phyloP scores from a whole-genome alignment of 2,329 filamentous ascomycete genomes.

The Aspergillus puulaauensis region DNA sequence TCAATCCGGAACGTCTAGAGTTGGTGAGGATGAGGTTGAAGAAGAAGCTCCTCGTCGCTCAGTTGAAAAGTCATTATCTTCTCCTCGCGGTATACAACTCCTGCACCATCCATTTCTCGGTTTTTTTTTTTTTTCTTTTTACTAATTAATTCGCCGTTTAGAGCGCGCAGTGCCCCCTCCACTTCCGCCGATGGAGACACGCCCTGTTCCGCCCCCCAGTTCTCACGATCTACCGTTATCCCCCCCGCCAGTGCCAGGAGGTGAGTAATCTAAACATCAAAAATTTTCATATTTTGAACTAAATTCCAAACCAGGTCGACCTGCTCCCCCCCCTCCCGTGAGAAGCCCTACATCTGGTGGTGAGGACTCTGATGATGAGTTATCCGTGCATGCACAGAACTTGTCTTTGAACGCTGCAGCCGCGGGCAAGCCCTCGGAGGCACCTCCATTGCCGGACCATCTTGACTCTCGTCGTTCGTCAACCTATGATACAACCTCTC shows the following conservation, averaged over 20 bases:
- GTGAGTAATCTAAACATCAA: constrained; percentile 48
- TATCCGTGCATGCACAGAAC: constrained; percentile 57
- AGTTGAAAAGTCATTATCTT: constrained; percentile 42
- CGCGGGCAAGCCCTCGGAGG: constrained; percentile 43
- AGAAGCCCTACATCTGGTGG: constrained; percentile 65
- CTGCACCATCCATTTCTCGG: not conserved
- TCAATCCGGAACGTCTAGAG: constrained; percentile 52
- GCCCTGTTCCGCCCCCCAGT: constrained; percentile 38
- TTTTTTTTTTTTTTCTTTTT: not conserved
- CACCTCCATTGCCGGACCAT: constrained; percentile 44
- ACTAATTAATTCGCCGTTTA: constrained; percentile 22
- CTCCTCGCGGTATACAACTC: constrained; percentile 52
- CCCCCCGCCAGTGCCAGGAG: constrained; percentile 47
- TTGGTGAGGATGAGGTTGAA: constrained; percentile 41
- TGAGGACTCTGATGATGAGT: constrained; percentile 86
- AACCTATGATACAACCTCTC: constrained; percentile 45
- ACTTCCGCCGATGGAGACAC: constrained; percentile 42
- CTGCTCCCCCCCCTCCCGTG: constrained; percentile 51
- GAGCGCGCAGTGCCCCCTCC: constrained; percentile 48
- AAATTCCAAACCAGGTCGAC: constrained; percentile 52
- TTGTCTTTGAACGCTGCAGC: constrained; percentile 45
- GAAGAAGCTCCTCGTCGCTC: constrained; percentile 36
- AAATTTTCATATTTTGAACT: not conserved
- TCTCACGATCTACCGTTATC: constrained; percentile 36
- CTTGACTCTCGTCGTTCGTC: constrained; percentile 39